These are phyloP conservation scores for Hibiscus syriacus DNA, from an alignment of 345 rosid genomes.

Conservation along the genomic window DNA sequence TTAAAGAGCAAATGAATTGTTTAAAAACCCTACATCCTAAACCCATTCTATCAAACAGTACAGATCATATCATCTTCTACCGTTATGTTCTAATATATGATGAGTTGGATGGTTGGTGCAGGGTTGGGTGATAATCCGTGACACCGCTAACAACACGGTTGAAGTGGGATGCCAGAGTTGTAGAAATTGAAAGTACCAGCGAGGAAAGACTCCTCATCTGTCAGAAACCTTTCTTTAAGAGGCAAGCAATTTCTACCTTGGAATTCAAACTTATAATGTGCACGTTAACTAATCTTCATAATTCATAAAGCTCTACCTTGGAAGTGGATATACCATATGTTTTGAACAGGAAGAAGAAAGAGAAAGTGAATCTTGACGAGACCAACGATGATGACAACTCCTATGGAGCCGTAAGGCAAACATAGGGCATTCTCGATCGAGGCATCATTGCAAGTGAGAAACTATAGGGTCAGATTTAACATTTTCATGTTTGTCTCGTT, in stretches of 20 bases:
- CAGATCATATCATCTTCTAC: neutral
- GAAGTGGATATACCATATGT: constrained; percentile 15
- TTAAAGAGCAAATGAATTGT: too few relatives aligned
- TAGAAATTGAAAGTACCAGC: constrained; percentile 74
- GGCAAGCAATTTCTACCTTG: constrained; percentile 36
- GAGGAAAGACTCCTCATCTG: constrained; percentile 88
- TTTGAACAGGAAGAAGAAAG: constrained; percentile 35
- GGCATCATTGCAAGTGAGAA: constrained; percentile 15
- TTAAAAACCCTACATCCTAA: neutral
- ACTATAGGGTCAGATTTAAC: constrained; percentile 23
- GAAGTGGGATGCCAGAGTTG: constrained; percentile 95
- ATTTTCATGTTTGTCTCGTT: too few relatives aligned
- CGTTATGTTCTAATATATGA: neutral
- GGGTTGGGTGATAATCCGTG: constrained; percentile 97
- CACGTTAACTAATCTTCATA: constrained; percentile 22
- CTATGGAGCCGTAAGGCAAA: constrained; percentile 55
- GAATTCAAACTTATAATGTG: constrained; percentile 28
- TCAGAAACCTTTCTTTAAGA: constrained; percentile 83
- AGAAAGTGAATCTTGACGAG: constrained; percentile 10
- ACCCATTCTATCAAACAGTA: neutral
- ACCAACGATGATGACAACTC: constrained; percentile 19
- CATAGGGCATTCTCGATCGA: constrained; percentile 14
- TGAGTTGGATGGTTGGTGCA: constrained; percentile 24
- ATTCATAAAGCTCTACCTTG: constrained; percentile 23
- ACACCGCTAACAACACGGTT: constrained; percentile 53